These are phyloP conservation scores for Aspergillus glaucus DNA, from an alignment of 2,329 filamentous ascomycete species.

Conservation along the genomic window DNA sequence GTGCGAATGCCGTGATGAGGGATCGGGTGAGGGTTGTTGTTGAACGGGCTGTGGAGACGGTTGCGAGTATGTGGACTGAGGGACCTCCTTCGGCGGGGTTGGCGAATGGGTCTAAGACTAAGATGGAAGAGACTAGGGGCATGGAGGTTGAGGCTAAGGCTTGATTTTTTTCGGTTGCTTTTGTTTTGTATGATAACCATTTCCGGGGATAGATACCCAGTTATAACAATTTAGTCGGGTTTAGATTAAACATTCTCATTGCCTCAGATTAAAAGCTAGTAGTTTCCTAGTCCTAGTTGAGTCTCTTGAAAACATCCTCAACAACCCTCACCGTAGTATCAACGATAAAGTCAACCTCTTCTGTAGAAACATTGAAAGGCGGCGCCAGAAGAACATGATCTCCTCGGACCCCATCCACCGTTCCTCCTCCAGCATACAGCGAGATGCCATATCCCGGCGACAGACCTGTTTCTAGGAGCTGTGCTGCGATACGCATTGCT, in stretches of 20 bases:
- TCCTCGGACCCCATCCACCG: conserved; percentile 52
- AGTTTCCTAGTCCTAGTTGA: too few species aligned
- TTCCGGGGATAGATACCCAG: too few species aligned
- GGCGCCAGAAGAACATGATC: conserved; percentile 67
- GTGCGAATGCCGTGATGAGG: conserved; percentile 66
- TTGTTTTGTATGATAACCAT: background rate
- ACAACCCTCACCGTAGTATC: conserved; percentile 48
- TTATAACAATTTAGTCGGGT: too few species aligned
- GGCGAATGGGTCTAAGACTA: conserved; percentile 17
- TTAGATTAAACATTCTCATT: too few species aligned
- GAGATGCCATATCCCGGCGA: conserved; percentile 45
- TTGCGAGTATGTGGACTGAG: conserved; percentile 59
- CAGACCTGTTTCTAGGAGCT: conserved; percentile 47
- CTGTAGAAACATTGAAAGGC: conserved; percentile 56
- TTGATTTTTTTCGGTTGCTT: conserved; percentile 9
- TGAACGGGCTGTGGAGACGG: conserved; percentile 81
- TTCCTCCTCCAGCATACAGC: conserved; percentile 59
- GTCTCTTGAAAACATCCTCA: conserved; percentile 39
- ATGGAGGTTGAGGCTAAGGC: conserved; percentile 18
- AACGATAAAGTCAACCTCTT: conserved; percentile 53
- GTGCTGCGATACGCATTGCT: conserved; percentile 39
- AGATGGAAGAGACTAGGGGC: conserved; percentile 14
- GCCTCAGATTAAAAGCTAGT: too few species aligned
- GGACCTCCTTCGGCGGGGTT: conserved; percentile 17
- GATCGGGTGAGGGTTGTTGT: conserved; percentile 85